Percentiles rank a stretch among this genome's conserved stretches.
phyloP scores from a whole-genome alignment of 768 basidiomycete species.

The Amanita rubescens region DNA sequence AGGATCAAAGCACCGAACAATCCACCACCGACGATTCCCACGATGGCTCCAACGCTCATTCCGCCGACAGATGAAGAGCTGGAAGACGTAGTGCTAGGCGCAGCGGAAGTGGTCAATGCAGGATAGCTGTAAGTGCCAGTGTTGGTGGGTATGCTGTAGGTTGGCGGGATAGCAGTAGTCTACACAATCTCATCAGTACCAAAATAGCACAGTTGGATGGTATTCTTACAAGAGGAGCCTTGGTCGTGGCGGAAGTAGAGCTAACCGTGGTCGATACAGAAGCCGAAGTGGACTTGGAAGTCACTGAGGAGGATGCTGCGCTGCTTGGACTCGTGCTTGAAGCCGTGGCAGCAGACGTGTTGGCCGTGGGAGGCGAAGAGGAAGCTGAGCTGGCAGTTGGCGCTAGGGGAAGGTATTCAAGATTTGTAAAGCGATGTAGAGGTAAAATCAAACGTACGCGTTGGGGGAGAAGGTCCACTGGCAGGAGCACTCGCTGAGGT shows the following conservation, averaged over 20 bases:
- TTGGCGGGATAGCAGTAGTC: neutral
- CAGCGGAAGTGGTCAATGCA: neutral
- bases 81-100: neutral
- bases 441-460: neutral
- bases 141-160: neutral
- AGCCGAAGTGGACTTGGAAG: slow-evolving; percentile 7
- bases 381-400: neutral
- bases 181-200: neutral
- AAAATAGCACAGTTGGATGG: neutral
- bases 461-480: no score
- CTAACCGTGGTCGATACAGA: neutral
- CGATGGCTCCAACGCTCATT: slow-evolving; percentile 33
- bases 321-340: neutral
- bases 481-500: neutral
- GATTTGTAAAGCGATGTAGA: no score
- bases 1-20: slow-evolving; percentile 30
- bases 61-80: slow-evolving; percentile 5
- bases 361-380: neutral
- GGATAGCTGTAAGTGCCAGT: neutral
- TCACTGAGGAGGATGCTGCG: slow-evolving; percentile 16
- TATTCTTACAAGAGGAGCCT: neutral
- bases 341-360: neutral
- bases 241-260: neutral
- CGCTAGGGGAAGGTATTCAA: neutral
- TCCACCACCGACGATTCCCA: slow-evolving; percentile 31